Evolutionary conservation across 192 early-diverging fungal species (phyloP).

Genomic region (Entomortierella chlamydospora): DNA sequence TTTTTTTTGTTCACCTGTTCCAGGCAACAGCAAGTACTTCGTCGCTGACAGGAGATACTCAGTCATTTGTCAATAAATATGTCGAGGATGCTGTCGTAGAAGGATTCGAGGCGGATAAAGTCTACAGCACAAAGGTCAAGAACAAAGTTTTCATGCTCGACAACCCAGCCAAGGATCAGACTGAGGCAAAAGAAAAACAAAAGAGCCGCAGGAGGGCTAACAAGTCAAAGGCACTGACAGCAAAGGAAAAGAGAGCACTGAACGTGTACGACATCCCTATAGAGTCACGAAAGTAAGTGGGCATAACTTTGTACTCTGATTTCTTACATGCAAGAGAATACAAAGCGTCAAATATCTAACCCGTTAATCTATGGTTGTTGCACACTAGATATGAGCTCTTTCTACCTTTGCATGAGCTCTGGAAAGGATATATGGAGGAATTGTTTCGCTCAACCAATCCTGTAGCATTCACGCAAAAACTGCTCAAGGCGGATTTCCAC

Average conservation of each 20-base stretch:
- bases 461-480: conserved; percentile 56
- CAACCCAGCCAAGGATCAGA: conserved; percentile 55
- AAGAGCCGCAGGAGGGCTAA: conserved; percentile 43
- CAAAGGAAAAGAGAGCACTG: conserved; percentile 69
- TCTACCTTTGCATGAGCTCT: conserved; percentile 78
- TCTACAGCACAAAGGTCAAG: conserved; percentile 62
- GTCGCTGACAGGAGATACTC: not conserved
- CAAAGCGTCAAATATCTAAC: too few relatives aligned
- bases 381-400: conserved; percentile 68
- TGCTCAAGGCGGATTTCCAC: conserved; percentile 88
- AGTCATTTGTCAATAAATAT: conserved; percentile 26
- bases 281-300: conserved; percentile 56
- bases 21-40: not conserved
- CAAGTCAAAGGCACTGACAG: conserved; percentile 68
- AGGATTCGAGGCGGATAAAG: conserved; percentile 40
- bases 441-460: conserved; percentile 59
- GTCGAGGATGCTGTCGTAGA: conserved; percentile 26
- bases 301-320: not conserved
- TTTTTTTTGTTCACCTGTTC: not conserved
- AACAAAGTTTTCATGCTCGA: conserved; percentile 65
- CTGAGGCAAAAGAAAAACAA: conserved; percentile 37
- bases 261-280: conserved; percentile 75
- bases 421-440: conserved; percentile 80
- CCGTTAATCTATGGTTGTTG: not conserved
- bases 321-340: too few relatives aligned